Conservation (phyloP, 1,284 basidiomycete genomes). For the Fomes fomentarius region DNA sequence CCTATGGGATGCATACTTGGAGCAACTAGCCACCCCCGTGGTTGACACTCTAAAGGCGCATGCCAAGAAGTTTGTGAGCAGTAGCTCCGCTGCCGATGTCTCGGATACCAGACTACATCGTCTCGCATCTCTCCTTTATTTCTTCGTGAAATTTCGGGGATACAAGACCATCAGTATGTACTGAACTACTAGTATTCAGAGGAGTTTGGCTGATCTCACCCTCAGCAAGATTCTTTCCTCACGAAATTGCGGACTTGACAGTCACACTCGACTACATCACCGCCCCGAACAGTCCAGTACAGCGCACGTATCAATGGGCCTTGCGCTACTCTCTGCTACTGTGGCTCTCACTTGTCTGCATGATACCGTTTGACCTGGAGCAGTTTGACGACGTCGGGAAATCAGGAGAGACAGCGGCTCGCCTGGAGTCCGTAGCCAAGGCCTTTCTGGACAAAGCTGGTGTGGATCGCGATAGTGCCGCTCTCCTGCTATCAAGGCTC, state of each 20-base stretch:
- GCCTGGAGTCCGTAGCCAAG: conserved; percentile 65
- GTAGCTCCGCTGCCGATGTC: conserved; percentile 33
- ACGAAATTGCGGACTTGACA: conserved; percentile 82
- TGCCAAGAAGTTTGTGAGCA: conserved; percentile 49
- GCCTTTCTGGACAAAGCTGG: conserved; percentile 70
- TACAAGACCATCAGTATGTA: conserved; percentile 91
- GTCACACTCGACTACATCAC: conserved; percentile 74
- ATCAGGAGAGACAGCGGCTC: conserved; percentile 51
- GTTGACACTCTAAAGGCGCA: conserved; percentile 67
- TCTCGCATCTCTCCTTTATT: conserved; percentile 74
- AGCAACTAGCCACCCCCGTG: conserved; percentile 79
- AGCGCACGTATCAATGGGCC: conserved; percentile 66
- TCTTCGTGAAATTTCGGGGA: conserved; percentile 89
- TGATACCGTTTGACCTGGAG: conserved; percentile 90
- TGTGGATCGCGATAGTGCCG: conserved; percentile 82
- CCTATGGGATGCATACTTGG: conserved; percentile 95
- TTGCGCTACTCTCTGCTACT: conserved; percentile 85
- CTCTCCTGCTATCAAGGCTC: conserved; percentile 70
- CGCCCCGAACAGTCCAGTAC: conserved; percentile 47
- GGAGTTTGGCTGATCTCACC: conserved; percentile 26
- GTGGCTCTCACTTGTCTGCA: conserved; percentile 94
- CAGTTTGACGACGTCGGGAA: conserved; percentile 73
- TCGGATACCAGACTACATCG: conserved; percentile 50
- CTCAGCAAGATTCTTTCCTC: conserved; percentile 90
- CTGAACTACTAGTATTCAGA: not conserved